Percentiles rank a stretch among this genome's conserved stretches.
Conservation (phyloP, 306 rosid genomes). For the Cyamopsis tetragonoloba region DNA sequence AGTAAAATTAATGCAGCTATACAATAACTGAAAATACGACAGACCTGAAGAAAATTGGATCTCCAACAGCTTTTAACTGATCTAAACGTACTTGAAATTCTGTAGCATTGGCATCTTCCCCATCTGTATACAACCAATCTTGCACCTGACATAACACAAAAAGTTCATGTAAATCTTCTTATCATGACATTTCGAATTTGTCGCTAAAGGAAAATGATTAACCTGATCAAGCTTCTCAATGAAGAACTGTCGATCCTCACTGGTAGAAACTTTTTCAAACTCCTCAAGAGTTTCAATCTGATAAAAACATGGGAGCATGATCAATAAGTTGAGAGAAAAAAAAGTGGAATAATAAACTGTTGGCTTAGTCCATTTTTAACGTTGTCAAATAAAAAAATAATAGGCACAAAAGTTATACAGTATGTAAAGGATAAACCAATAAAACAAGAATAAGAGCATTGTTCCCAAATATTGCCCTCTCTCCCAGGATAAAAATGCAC, state of each 20-base stretch:
- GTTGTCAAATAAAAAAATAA: neutral
- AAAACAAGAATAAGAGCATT: conserved; percentile 2
- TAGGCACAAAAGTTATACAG: neutral
- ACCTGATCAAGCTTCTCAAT: conserved; percentile 93
- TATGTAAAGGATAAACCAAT: neutral
- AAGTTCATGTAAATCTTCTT: conserved; percentile 15
- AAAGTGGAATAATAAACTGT: neutral
- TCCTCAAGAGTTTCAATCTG: conserved; percentile 86
- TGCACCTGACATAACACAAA: conserved; percentile 59
- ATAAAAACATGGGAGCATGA: conserved; percentile 7
- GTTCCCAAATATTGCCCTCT: neutral
- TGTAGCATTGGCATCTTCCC: conserved; percentile 89
- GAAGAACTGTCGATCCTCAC: conserved; percentile 69
- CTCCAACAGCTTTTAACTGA: conserved; percentile 73
- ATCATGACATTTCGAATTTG: neutral
- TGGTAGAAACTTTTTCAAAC: conserved; percentile 61
- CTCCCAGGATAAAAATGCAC: neutral
- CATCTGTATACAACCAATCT: conserved; percentile 96
- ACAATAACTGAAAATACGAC: conserved; percentile 23
- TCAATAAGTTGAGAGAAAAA: conserved; percentile 9
- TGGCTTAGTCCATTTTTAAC: neutral
- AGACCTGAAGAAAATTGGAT: conserved; percentile 85
- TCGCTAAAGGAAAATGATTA: conserved; percentile 26
- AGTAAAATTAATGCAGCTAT: neutral
- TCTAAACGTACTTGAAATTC: conserved; percentile 79